Base-by-base conservation (phyloP, 306 rosid genomes). In the Begonia loranthoides region DNA sequence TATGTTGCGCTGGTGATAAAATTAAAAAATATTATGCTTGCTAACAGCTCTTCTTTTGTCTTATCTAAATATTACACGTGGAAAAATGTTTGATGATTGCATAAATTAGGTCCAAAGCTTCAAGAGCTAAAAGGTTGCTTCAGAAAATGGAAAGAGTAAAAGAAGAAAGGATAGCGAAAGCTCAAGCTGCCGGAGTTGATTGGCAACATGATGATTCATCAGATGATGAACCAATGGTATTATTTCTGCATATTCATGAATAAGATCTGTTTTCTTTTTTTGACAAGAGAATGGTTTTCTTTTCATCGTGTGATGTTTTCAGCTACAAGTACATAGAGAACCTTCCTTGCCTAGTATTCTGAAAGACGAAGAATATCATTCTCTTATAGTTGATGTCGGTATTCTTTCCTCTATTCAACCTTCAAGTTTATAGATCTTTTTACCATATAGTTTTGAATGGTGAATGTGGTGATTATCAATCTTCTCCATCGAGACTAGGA, bases 91-190 rank as follows among this genome's bases (percentile, higher is more conserved):
- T 40, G 41, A 13, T 19, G 55, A 49, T 39, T 63, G 59, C 45
- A 15, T 55, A n/a, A 67, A 60, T 72, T 53, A 86, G 95, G 80
- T 58, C 56, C 65, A 89, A 74, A 76, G 95, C 95, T 56, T 49
- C 71, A 54, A 79, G 95, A 73, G 95, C 94, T 15, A 85, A 51
- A 74, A 78, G 44, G 76, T 43, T 66, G 73, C 95, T 89, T 17
- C 74, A 73, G 63, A 78, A 77, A 68, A 82, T 70, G 75, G 90
- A 70, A 52, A 71, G 66, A 46, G 36, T 64, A 56, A 84, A 72
- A 70, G 95, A 82, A 70, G 81, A 74, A 66, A 66, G 49, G 58
- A 85, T 71, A 61, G 90, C 93, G 3, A 69, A 72, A 74, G 89
- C 94, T 48, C 57, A 73, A 72, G 97, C 83, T 60, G 63, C 74